Evolutionary conservation across 441 rosid species (phyloP), one percentile per base, ranked within the genome.

Genomic region (Bruguiera hainesii): DNA sequence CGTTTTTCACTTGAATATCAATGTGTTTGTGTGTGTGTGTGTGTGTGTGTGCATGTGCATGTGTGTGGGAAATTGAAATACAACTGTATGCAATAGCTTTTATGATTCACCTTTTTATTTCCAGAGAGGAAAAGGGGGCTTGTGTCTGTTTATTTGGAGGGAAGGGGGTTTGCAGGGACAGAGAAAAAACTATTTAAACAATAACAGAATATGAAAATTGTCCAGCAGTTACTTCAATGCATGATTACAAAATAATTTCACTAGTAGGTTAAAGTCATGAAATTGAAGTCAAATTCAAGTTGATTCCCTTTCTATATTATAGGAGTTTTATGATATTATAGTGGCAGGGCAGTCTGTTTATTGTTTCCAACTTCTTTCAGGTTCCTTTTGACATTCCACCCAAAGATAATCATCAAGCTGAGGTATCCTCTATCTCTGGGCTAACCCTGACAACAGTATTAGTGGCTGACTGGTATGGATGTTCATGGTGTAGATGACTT

Each of bases 311-410:
- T 63, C 56, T 29, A 20, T 57, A 63, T 55, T 30, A 31, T 33
- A 39, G n/a, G 57, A 57, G 5, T 53, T 64, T 56, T 31, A 16
- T 13, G 23, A 20, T 10, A 50, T 51, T 37, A 33, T 49, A 0
- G 39, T 8, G 13, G 11, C 63, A 16, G 52, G 28, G 39, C 30
- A 50, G 29, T 48, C 63, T 68, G 56, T 58, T 79, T 49, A 65
- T 50, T 62, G 15, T 46, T 51, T 65, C 63, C 55, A 11, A 55
- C 65, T 64, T 55, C 61, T 55, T 60, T 75, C 78, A 93, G 98
- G 97, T 93, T 64, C 98, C 97, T 66, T 87, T 88, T 31, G 91
- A 85, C 74, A 77, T 79, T 70, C 80, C 90, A 59, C 71, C 87
- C 28, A 73, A 75, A 62, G 81, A 73, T 35, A 64, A 71, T 64